Evolutionary conservation across 768 basidiomycete species (phyloP).

Genomic region (Tulasnella sp.): DNA sequence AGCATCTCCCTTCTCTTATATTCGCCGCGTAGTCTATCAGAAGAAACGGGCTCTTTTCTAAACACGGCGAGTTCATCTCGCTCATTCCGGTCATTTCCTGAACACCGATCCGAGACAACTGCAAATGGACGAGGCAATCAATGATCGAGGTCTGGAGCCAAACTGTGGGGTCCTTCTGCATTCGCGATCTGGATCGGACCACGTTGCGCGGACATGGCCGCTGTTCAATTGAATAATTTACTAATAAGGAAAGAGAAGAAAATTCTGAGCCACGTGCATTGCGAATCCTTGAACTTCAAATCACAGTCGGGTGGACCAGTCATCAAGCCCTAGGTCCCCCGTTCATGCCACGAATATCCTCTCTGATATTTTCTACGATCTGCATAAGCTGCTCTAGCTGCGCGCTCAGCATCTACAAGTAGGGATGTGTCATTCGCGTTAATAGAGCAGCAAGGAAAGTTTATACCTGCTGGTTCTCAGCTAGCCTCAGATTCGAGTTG

Average conservation of each 20-base stretch:
- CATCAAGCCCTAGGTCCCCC: not conserved
- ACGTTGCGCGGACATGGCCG: not conserved
- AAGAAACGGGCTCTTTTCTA: not conserved
- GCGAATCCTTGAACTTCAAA: not conserved
- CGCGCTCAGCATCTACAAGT: slow-evolving; percentile 7
- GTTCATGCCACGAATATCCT: not conserved
- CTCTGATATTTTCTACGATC: slow-evolving; percentile 11
- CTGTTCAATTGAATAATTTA: not conserved
- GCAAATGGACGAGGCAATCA: not conserved
- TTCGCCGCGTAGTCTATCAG: no score
- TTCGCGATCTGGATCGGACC: not conserved
- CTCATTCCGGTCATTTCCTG: not conserved
- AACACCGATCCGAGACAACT: not conserved
- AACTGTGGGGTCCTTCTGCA: no score
- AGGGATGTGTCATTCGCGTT: not conserved
- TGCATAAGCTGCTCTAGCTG: slow-evolving; percentile 19
- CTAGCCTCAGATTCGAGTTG: slow-evolving; percentile 19
- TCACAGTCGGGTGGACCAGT: not conserved
- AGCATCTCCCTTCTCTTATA: not conserved
- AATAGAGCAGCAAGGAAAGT: not conserved
- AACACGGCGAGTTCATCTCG: not conserved
- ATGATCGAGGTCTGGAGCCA: not conserved
- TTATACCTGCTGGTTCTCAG: slow-evolving; percentile 20
- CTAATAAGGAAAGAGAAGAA: not conserved
- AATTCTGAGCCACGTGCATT: not conserved